Conservation (phyloP, 192 early-diverging fungal species). For the Umbelopsis ramanniana region DNA sequence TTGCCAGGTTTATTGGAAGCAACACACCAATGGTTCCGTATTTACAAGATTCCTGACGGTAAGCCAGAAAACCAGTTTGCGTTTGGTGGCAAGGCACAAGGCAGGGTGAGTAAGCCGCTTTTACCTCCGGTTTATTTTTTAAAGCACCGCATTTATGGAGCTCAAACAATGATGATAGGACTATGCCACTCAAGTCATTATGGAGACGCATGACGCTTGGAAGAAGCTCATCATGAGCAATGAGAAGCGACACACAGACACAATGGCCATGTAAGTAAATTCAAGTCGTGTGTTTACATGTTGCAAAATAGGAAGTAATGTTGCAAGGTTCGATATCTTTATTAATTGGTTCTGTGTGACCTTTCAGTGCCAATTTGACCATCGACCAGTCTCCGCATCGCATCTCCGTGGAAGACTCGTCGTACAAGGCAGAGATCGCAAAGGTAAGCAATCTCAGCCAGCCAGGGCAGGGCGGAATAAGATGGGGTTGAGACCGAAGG, state of each 20-base stretch:
- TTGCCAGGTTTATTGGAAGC: conserved; percentile 92
- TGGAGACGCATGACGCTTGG: conserved; percentile 96
- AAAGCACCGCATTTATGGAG: neutral
- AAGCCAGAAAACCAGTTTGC: conserved; percentile 99
- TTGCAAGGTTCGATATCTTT: conserved; percentile 9
- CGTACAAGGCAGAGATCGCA: conserved; percentile 44
- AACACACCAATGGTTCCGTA: conserved; percentile 97
- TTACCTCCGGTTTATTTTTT: neutral
- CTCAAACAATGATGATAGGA: conserved; percentile 43
- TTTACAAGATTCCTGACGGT: conserved; percentile 99
- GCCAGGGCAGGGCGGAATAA: neutral
- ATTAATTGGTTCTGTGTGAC: conserved; percentile 6
- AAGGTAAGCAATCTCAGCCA: neutral
- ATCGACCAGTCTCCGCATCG: conserved; percentile 72
- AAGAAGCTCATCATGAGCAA: conserved; percentile 71
- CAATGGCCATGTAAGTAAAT: conserved; percentile 65
- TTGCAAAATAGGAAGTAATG: neutral
- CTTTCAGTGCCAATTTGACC: conserved; percentile 61
- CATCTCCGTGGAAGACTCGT: conserved; percentile 55
- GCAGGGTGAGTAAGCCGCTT: conserved; percentile 46
- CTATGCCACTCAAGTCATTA: conserved; percentile 85
- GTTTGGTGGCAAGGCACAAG: conserved; percentile 83
- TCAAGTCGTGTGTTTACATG: neutral
- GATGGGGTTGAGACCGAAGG: too few relatives aligned
- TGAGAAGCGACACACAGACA: conserved; percentile 58